Percentiles rank a stretch among this genome's conserved stretches.
phyloP scores from a whole-genome alignment of 148 eudicot species.

The Pouteria glomerata region DNA sequence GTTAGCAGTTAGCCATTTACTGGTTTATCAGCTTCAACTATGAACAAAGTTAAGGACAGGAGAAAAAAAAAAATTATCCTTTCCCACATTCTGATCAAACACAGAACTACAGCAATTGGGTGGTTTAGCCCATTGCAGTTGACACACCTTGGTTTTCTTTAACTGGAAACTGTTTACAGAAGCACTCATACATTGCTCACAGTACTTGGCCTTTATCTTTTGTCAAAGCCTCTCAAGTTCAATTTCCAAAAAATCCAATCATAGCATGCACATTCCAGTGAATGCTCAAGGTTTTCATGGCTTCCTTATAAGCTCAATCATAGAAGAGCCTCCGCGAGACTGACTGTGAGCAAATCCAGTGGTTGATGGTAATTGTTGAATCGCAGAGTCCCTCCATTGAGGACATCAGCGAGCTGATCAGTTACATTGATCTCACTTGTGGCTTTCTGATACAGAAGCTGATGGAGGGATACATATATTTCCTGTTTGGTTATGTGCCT shows the following conservation, averaged over 20 bases:
- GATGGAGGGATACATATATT: slow-evolving; percentile 69
- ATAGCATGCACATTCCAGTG: background rate
- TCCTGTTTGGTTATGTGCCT: slow-evolving; percentile 57
- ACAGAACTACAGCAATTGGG: background rate
- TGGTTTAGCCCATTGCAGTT: background rate
- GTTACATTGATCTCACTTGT: slow-evolving; percentile 16
- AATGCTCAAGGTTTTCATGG: background rate
- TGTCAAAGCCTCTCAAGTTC: background rate
- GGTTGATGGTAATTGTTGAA: slow-evolving; percentile 41
- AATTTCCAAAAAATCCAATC: background rate
- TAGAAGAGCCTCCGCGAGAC: slow-evolving; percentile 20
- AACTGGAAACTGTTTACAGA: background rate
- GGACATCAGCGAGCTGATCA: slow-evolving; percentile 17
- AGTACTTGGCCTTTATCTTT: background rate
- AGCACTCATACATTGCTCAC: background rate
- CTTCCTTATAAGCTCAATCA: slow-evolving; percentile 12
- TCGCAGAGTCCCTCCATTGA: slow-evolving; percentile 17
- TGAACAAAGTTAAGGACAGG: background rate
- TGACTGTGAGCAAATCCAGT: slow-evolving; percentile 33
- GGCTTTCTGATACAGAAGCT: slow-evolving; percentile 44
- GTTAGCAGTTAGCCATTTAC: background rate
- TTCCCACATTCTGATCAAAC: background rate
- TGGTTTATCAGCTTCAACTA: background rate
- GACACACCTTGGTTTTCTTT: background rate
- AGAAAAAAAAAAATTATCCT: background rate